Evolutionary conservation across 495 filamentous ascomycete species (phyloP), one percentile per base, ranked within the genome.

Genomic region (Hypoxylon crocopeplum): DNA sequence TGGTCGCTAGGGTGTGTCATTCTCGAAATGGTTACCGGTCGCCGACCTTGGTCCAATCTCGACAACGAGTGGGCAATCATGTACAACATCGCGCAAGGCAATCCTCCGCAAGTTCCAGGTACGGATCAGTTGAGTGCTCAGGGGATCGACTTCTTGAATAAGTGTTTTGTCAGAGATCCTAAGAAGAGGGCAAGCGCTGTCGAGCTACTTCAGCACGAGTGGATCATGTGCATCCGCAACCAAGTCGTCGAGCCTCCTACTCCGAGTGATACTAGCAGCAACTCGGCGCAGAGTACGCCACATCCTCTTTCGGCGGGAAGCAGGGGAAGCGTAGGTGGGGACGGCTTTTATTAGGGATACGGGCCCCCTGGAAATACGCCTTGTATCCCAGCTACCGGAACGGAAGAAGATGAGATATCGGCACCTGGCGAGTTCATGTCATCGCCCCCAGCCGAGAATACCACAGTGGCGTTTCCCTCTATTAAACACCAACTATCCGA

Each of bases 61-160:
- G 94, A 98, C 76, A 98, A 98, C 71, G 94, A 98, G 72, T 98
- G 94, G 93, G 94, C 94, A 27, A 98, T 98, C 76, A 98, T 98
- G 94, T 98, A 97, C 84, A 97, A 98, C 73, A 98, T 98, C 59
- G 94, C 94, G 2, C 92, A 96, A 66, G 94, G 94, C 48, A 96
- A 97, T 60, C 87, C 90, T 48, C 94, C 94, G 2, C 86, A 89
- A 57, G 78, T 98, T 24, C 94, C 94, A 11, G 76, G 80, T 1
- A 72, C 79, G 2, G 94, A 98, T 42, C 93, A 98, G 69, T 82
- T 98, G 56, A 92, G 88, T 66, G 83, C 87, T 1, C 59, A 84
- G 52, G 94, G 94, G 3, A 88, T 97, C 45, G 92, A 96, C 67
- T 98, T 98, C 68, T 70, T 98, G 49, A 82, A 83, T 57, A 84